Base-by-base conservation (phyloP, 306 rosid species). In the Casuarina cunninghamiana region DNA sequence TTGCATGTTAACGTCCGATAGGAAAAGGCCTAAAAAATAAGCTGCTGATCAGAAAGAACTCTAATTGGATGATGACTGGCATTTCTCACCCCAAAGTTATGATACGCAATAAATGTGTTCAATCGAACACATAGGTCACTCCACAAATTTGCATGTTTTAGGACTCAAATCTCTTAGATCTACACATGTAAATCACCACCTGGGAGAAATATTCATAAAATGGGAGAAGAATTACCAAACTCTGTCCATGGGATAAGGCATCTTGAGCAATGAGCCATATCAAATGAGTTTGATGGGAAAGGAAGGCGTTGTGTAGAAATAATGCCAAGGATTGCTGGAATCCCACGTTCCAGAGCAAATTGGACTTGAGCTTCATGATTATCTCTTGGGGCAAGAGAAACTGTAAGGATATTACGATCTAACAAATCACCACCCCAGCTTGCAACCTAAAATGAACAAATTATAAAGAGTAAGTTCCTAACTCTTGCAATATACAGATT, bases 281-380 rank as follows among this genome's bases (percentile, higher is more conserved):
- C 99, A 68, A 96, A 96, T 53, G 99, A 86, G 84, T 91, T 89
- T 37, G 99, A 91, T 13, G 99, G 96, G 86, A 90, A 96, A 49
- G 99, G 97, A 84, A 96, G 97, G 63, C 99, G 83, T 79, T 96
- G 98, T 2, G 98, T 96, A 57, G 99, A 96, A 87, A 96, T 86
- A 86, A 96, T 93, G 53, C 99, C 99, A 49, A 96, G 97, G 81
- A 96, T 80, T 9, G 99, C 99, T 2, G 99, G 99, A 81, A 96
- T 96, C 71, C 99, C 99, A 62, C 99, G 98, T 84, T 96, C 99
- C 46, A 96, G 78, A 32, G 99, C 99, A 75, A 96, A 96, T 83
- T 96, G 99, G 79, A 96, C 98, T 82, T 96, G 99, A 87, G 99
- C 99, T 90, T 96, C 99, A 83, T 96, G 99, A 88, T 96, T 96